phyloP scores from a whole-genome alignment of 768 basidiomycete species.

The Rubroboletus pulcherrimus region DNA sequence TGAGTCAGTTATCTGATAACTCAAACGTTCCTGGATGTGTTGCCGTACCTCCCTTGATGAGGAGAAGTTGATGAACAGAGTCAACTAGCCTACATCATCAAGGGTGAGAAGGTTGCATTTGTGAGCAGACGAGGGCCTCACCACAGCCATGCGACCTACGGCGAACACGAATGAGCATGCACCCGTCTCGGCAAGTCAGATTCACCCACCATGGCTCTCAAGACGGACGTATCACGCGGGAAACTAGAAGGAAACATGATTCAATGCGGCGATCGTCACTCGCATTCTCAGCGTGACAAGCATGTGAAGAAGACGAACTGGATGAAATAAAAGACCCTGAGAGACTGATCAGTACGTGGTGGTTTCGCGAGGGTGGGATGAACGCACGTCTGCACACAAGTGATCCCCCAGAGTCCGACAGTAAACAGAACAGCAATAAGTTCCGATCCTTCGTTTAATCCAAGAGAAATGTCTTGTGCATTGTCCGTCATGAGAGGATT shows the following conservation, averaged over 20 bases:
- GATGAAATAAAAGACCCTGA: constrained; percentile 18
- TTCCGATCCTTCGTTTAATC: constrained; percentile 9
- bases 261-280: not conserved
- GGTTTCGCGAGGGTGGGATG: not conserved
- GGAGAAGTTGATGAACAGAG: constrained; percentile 14
- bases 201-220: constrained; percentile 12
- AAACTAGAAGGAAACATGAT: constrained; percentile 1
- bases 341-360: not conserved
- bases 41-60: constrained; percentile 17
- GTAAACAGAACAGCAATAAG: constrained; percentile 15
- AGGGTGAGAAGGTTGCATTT: not conserved
- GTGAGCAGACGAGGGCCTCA: not conserved
- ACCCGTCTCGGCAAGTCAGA: not conserved
- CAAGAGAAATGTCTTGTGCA: not conserved
- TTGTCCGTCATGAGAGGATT: not conserved
- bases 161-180: not conserved
- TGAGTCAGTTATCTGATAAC: constrained; percentile 1
- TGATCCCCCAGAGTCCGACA: constrained; percentile 24
- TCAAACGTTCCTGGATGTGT: not conserved
- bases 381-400: constrained; percentile 20
- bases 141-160: constrained; percentile 20
- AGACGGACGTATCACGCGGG: not conserved
- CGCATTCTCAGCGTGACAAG: not conserved
- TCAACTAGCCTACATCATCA: constrained; percentile 12
- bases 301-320: constrained; percentile 7